Evolutionary conservation across 2,329 filamentous ascomycete species (phyloP).

Genomic region (Pseudogymnoascus sp.): DNA sequence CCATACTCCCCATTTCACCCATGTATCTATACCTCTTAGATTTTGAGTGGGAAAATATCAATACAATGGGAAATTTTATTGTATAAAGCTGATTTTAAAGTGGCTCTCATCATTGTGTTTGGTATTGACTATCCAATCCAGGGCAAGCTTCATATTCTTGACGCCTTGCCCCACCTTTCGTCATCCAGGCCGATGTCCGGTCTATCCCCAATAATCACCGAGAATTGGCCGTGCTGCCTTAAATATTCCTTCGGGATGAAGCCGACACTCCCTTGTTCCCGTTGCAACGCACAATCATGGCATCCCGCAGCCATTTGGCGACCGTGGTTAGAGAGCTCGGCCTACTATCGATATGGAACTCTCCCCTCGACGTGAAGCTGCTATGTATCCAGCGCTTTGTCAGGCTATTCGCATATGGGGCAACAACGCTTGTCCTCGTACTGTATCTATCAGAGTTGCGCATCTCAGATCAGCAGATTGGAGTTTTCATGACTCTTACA

Average conservation of each 20-base stretch:
- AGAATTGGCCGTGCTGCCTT: not conserved
- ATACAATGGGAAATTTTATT: not conserved
- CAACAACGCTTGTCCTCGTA: slow-evolving; percentile 49
- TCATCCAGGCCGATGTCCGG: not conserved
- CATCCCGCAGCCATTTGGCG: not conserved
- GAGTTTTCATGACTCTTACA: slow-evolving; percentile 59
- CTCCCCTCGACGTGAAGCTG: slow-evolving; percentile 44
- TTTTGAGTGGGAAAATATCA: not conserved
- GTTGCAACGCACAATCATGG: not conserved
- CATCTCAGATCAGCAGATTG: slow-evolving; percentile 44
- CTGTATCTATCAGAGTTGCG: slow-evolving; percentile 44
- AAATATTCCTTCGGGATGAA: not conserved
- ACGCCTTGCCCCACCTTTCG: not conserved
- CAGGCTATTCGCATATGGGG: slow-evolving; percentile 55
- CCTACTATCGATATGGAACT: slow-evolving; percentile 34
- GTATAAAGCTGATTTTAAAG: too few relatives aligned
- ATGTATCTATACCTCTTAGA: not conserved
- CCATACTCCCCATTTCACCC: not conserved
- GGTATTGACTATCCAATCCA: not conserved
- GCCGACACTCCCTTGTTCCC: not conserved
- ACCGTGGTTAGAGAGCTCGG: slow-evolving; percentile 33
- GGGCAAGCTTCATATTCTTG: not conserved
- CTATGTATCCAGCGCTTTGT: slow-evolving; percentile 52
- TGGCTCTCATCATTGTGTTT: too few relatives aligned
- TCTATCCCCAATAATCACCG: not conserved